Conservation (phyloP, 768 basidiomycete species). For the Cubamyces lactineus region DNA sequence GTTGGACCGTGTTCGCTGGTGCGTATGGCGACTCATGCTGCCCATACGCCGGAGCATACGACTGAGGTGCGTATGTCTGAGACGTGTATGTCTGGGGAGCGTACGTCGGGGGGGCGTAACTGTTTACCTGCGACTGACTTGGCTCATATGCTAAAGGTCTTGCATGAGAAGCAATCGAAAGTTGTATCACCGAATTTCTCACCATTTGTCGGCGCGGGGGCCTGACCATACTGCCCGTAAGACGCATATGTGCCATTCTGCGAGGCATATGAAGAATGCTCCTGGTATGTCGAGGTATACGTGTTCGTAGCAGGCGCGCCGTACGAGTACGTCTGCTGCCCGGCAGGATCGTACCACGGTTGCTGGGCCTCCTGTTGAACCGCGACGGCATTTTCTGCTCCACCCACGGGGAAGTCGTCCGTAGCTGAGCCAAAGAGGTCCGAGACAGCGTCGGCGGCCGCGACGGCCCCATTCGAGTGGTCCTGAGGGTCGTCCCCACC, state of each 20-base stretch:
- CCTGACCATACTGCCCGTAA: constrained; percentile 17
- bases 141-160: constrained; percentile 14
- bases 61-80: too few relatives aligned
- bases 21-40: constrained; percentile 23
- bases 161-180: neutral
- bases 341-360: constrained; percentile 19
- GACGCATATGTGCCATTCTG: constrained; percentile 16
- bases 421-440: constrained; percentile 31
- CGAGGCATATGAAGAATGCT: constrained; percentile 13
- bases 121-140: constrained; percentile 11
- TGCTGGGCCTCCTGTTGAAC: constrained; percentile 12
- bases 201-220: constrained; percentile 8
- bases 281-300: constrained; percentile 13
- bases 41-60: constrained; percentile 2
- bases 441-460: constrained; percentile 21
- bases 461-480: constrained; percentile 8
- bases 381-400: constrained; percentile 3
- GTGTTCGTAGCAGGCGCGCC: constrained; percentile 11
- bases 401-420: constrained; percentile 17
- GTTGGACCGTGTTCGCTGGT: constrained; percentile 25
- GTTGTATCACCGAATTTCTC: neutral
- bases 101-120: constrained; percentile 20
- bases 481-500: constrained; percentile 25
- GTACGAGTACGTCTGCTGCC: constrained; percentile 20
- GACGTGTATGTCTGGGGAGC: neutral